These are phyloP conservation scores for Papiliotrema flavescens DNA, from an alignment of 1,284 basidiomycete species.

Conservation along the genomic window DNA sequence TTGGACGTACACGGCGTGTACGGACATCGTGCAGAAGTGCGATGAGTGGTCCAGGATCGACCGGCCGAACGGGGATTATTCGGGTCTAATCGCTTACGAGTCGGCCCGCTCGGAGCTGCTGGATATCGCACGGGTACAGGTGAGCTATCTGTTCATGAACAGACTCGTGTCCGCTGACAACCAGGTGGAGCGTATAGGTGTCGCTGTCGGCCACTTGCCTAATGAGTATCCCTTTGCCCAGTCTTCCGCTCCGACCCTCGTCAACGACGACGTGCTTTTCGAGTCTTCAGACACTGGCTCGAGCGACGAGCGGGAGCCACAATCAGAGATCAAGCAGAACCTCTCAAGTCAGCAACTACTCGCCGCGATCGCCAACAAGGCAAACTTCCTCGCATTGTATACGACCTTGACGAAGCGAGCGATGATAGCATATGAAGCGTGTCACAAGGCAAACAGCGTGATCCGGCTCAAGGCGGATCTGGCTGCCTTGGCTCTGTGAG, in stretches of 20 bases:
- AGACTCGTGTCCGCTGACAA: conserved; percentile 1
- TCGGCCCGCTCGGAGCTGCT: conserved; percentile 42
- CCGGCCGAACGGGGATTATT: conserved; percentile 52
- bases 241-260: conserved; percentile 8
- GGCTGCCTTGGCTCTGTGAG: conserved; percentile 80
- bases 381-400: conserved; percentile 71
- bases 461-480: conserved; percentile 76
- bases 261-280: conserved; percentile 33
- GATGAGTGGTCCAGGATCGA: conserved; percentile 63
- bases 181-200: conserved; percentile 43
- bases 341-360: conserved; percentile 67
- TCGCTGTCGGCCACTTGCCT: conserved; percentile 35
- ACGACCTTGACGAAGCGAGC: conserved; percentile 69
- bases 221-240: conserved; percentile 37
- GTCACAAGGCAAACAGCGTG: conserved; percentile 76
- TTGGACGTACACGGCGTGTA: conserved; percentile 88
- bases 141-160: conserved; percentile 4
- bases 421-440: conserved; percentile 74
- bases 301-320: conserved; percentile 11
- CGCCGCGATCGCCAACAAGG: conserved; percentile 57
- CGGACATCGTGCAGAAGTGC: conserved; percentile 80
- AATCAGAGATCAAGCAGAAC: conserved; percentile 13
- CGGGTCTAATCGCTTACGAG: conserved; percentile 54
- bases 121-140: conserved; percentile 45
- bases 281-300: conserved; percentile 27